Base-by-base conservation (phyloP, 495 filamentous ascomycete genomes). In the Aspergillus wentii region DNA sequence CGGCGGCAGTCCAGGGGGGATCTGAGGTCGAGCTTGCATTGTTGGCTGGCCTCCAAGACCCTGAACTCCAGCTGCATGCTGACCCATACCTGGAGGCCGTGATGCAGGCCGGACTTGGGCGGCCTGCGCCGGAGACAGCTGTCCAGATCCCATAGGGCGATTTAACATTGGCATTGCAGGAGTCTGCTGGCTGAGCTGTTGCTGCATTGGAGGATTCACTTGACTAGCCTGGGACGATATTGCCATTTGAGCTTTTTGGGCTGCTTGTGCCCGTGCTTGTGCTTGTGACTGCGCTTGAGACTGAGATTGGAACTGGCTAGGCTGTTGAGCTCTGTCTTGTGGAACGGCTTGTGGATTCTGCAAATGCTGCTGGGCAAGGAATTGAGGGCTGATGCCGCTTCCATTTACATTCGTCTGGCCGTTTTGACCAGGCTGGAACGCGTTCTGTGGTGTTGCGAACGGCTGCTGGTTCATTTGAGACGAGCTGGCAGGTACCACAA, bases 401-500 rank as follows among this genome's bases (percentile, higher is more conserved):
- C 52, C 55, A 15, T 58, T 68, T 38, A 64, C 54, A 27, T 54
- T 59, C n/a, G 52, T 43, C 42, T 71, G 72, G 10, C 52, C 54
- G 37, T 61, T 59, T 34, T 62, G 65, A 21, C 48, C 47, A 38
- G 51, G 43, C 14, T 47, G 50, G 32, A 66, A 68, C 52, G 64
- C 57, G 29, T 66, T 68, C 33, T 63, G 57, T 10, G 61, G 39
- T 4, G 54, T 52, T 9, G 46, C 48, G 34, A 64, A 66, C 2
- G 59, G 52, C 17, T 49, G 50, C 34, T 66, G 67, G 29, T 68
- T 66, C 40, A 69, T 66, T 35, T 69, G 67, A 17, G 59, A 74
- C 56, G 67, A 65, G 47, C 78, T 84, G 13, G 79, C 80, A 8
- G 80, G 80, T 8, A 85, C 80, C 16, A 85, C 80, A 30, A 76